Evolutionary conservation across 2,329 filamentous ascomycete genomes (phyloP), one percentile per base, ranked within the genome.

Genomic region (Endoconidiophora laricicola): DNA sequence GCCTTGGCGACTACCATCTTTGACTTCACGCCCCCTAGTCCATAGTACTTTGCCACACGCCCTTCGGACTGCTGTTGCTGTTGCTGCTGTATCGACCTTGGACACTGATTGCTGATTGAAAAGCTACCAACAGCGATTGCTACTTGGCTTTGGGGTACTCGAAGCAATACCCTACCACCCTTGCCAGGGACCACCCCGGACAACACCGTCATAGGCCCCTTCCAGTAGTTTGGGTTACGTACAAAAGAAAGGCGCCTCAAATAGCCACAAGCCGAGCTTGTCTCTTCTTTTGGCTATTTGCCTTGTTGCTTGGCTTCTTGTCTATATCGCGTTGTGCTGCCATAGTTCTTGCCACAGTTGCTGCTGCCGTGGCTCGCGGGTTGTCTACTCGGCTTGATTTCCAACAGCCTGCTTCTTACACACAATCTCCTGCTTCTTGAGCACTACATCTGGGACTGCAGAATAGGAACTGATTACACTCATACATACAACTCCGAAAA

Each of bases 101-200:
- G 16, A 18, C 16, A 18, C 16, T 18, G 16, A 18, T 18, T 18
- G 16, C 16, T 18, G 4, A 16, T 18, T 29, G 12, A 29, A 2
- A 29, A 29, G 26, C 26, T 29, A 29, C 26, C 26, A 29, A 5
- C 26, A 6, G 7, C 12, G 29, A 2, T n/a, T 20, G 14, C 39
- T 22, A 18, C n/a, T 41, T 41, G 9, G 6, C 39, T n/a, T 22
- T 41, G 36, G 36, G 10, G 10, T 38, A n/a, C 3, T 38, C n/a
- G 36, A 38, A 38, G n/a, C 10, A 3, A 14, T 41, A 41, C 23
- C 9, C 29, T 33, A 9, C 29, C 33, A 48, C 41, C 46, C 46
- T 37, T 48, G 46, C 46, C 38, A 48, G 46, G 46, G 38, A 48
- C 23, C 46, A 38, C 22, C 33, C 45, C 23, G 46, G 46, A 38